phyloP scores from a whole-genome alignment of 805 yeast genomes.

The Kurtzmaniella cleridarum region DNA sequence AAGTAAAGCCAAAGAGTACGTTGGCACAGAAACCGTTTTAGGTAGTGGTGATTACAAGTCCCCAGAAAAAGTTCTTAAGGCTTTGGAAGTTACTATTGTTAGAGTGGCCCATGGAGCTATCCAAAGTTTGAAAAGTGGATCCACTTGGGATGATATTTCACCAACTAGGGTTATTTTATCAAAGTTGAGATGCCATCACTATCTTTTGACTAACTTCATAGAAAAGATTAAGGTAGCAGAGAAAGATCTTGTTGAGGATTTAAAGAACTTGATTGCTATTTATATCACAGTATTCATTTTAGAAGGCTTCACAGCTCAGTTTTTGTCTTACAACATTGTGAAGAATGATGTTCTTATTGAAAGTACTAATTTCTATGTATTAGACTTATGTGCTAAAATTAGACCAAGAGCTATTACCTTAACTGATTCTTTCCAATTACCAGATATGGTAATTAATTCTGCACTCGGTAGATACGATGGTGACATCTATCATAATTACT shows the following conservation, averaged over 20 bases:
- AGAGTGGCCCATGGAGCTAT: constrained; percentile 31
- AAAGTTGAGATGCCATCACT: constrained; percentile 47
- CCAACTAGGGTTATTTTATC: constrained; percentile 42
- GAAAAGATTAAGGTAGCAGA: constrained; percentile 30
- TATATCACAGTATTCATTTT: constrained; percentile 46
- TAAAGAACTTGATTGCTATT: constrained; percentile 52
- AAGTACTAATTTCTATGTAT: constrained; percentile 15
- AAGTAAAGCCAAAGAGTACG: constrained; percentile 20
- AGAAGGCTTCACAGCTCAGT: constrained; percentile 66
- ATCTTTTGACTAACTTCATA: constrained; percentile 36
- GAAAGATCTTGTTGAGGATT: constrained; percentile 40
- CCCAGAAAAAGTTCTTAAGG: constrained; percentile 17
- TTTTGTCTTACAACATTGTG: constrained; percentile 59
- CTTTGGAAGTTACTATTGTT: constrained; percentile 31
- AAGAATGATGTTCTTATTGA: constrained; percentile 29
- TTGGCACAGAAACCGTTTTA: constrained; percentile 12
- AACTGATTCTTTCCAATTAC: constrained; percentile 78
- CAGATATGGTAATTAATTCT: constrained; percentile 77
- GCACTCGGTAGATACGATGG: constrained; percentile 80
- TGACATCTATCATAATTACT: constrained; percentile 76
- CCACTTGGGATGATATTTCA: constrained; percentile 43
- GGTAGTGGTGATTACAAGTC: constrained; percentile 13
- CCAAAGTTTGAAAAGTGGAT: constrained; percentile 25
- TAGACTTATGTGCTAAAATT: constrained; percentile 20
- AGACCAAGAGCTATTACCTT: constrained; percentile 69